These are phyloP conservation scores for Fraxinus nigra DNA, from an alignment of 305 asterid genomes.

Conservation along the genomic window DNA sequence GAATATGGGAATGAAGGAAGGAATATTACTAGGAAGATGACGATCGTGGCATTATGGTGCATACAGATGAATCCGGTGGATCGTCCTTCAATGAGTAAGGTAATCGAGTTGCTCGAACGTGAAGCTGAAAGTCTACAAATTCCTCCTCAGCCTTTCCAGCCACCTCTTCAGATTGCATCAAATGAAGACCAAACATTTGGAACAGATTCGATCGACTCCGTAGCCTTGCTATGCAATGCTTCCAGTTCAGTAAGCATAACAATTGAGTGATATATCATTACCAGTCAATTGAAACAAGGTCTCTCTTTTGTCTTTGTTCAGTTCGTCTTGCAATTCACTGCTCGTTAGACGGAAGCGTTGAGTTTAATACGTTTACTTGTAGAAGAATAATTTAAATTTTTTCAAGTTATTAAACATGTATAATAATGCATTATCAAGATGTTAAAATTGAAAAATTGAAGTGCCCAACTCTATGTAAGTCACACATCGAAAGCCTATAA, in stretches of 20 bases:
- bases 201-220: slow-evolving; percentile 1
- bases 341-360: background rate
- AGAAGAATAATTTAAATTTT: background rate
- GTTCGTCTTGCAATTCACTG: background rate
- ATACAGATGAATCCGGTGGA: slow-evolving; percentile 20
- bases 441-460: too few relatives aligned
- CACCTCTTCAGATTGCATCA: background rate
- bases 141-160: slow-evolving; percentile 15
- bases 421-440: background rate
- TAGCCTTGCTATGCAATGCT: slow-evolving; percentile 3
- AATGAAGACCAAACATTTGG: slow-evolving; percentile 10
- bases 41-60: slow-evolving; percentile 26
- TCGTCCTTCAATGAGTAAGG: slow-evolving; percentile 20
- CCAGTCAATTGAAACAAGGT: background rate
- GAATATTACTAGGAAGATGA: slow-evolving; percentile 15
- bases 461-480: too few relatives aligned
- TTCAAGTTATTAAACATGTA: background rate
- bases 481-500: too few relatives aligned
- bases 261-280: background rate
- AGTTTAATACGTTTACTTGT: background rate
- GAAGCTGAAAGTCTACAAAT: slow-evolving; percentile 11
- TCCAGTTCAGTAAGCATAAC: background rate
- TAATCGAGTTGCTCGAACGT: slow-evolving; percentile 23
- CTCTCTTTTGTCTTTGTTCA: background rate
- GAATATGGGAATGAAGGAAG: background rate